Base-by-base conservation (phyloP, 352 stramenopile species). In the Globisporangium perplexum region DNA sequence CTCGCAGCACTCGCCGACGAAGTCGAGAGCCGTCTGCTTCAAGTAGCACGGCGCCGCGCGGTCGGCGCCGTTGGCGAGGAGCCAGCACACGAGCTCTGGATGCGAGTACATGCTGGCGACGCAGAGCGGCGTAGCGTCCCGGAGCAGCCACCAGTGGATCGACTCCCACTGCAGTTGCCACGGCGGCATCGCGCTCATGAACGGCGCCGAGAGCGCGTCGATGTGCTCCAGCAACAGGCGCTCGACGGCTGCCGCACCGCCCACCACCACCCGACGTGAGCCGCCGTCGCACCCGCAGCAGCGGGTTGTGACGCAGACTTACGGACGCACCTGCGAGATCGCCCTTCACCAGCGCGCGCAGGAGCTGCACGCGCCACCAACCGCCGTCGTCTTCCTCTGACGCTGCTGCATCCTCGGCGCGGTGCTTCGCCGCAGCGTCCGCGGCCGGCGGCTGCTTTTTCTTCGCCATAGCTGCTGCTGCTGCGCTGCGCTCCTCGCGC, bases 81-180 rank as follows among this genome's bases (percentile, higher is more conserved):
- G 60, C 76, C 74, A 86, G 10, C 61, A 59, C 23, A 90, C 67
- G 22, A 88, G 47, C 26, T 57, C 42, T n/a, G 74, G 63, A 10
- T 81, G 74, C 22, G 72, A 77, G 46, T 86, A 88, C 7, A 65
- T 68, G 22, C 73, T 72, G 26, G 79, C 77, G 15, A 87, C 47
- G 57, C 84, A 88, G n/a, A 90, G 64, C 36, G 79, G 71, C 1
- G 76, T 88, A 10, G 77, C 77, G 17, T 77, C 64, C 36, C 79
- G 63, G 23, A 90, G 59, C 62, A 88, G 80, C 79, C 79, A 90
- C 79, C 79, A 90, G 55, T 90, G 66, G 48, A 83, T 55, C 1
- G 71, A 82, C 57, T 90, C 79, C 70, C 74, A 87, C 47, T 88
- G 69, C 41, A 88, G 63, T 45, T 79, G 69, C 71, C 72, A 84